Percentiles rank a stretch among this genome's conserved stretches.
Conservation (phyloP, 2,329 filamentous ascomycete genomes). For the Trichoderma sp. region DNA sequence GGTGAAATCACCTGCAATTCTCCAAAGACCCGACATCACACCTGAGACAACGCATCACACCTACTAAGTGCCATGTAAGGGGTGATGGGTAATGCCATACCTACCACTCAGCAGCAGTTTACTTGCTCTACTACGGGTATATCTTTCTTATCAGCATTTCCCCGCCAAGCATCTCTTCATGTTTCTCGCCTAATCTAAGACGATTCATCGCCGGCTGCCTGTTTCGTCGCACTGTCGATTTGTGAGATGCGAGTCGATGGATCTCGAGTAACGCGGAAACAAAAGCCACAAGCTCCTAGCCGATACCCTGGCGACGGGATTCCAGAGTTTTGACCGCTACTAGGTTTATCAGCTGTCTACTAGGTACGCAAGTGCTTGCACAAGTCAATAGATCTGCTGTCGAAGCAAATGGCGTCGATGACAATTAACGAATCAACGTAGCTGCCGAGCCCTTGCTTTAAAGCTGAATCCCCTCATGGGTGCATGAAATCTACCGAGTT, state of each 20-base stretch:
- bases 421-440: background rate
- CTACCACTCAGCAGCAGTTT: background rate
- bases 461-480: background rate
- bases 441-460: background rate
- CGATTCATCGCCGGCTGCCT: background rate
- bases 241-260: background rate
- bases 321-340: background rate
- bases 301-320: background rate
- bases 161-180: background rate
- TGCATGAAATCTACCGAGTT: background rate
- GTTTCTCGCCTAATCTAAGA: constrained; percentile 4
- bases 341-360: background rate
- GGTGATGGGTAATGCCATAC: background rate
- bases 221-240: background rate
- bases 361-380: background rate
- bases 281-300: background rate
- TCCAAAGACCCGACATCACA: background rate
- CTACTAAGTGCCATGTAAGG: background rate
- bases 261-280: background rate
- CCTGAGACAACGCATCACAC: constrained; percentile 3
- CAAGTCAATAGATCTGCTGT: background rate
- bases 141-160: background rate
- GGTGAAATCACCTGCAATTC: background rate
- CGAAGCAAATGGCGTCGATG: background rate
- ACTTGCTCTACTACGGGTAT: background rate